Evolutionary conservation across 1,284 basidiomycete genomes (phyloP), one percentile per base, ranked within the genome.

Genomic region (Apiotrichum gracile): DNA sequence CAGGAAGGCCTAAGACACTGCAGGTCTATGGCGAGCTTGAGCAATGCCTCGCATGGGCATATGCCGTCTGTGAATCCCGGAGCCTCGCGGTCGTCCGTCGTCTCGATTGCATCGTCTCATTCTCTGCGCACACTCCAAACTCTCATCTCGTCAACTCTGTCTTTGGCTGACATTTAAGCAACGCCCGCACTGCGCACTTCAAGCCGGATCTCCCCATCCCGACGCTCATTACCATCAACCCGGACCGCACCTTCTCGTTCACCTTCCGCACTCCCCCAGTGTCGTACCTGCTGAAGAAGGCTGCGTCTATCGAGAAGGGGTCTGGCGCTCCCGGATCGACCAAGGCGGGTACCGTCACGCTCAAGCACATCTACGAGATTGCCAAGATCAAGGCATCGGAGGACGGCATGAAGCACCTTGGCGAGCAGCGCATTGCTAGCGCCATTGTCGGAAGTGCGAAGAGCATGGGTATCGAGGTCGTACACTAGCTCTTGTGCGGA

Each of bases 351-450:
- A 91, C 86, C 26, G 82, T 99, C 66, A 88, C 83, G 62, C 81
- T 98, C 67, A 99, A 99, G 80, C 93, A 97, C 78, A 82, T 98
- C 68, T 98, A 96, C 76, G 96, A 98, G 80, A 97, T 99, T 70
- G 92, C 96, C 35, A 96, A 90, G 81, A 88, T 98, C 74, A 99
- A 99, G 79, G 82, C 85, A 57, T 83, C 82, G 64, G 96, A 98
- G 77, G 85, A 87, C 53, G 87, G 89, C 71, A 78, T 94, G 78
- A 86, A 84, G 77, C 85, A 87, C 67, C 80, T 93, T 58, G 82
- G 83, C 55, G 79, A 92, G 64, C 88, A 93, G 79, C 83, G 84
- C 61, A 86, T 97, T 43, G 86, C 89, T n/a, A 85, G 84, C 71
- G 88, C 87, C 68, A 79, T 97, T 57, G 77, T 93, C 61, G 91